A percentile compares a stretch with the other conserved stretches of the same genome.
phyloP scores from a whole-genome alignment of 176 grass and related monocot genomes.

The Tillandsia leiboldiana region DNA sequence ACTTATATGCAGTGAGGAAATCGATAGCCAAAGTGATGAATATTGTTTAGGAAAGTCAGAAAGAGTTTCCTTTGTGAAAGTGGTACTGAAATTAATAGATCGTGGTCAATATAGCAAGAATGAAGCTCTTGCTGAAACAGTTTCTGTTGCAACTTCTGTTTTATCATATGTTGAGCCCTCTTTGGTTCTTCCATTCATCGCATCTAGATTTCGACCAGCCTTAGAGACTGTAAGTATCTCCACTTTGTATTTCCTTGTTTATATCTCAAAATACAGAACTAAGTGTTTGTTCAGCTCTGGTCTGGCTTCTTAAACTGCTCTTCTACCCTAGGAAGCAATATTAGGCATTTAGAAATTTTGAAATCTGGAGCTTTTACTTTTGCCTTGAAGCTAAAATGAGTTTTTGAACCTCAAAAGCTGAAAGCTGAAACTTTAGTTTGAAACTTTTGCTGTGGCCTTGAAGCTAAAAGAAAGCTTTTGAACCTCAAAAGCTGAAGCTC shows the following conservation, averaged over 20 bases:
- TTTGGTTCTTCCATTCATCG: slow-evolving; percentile 77
- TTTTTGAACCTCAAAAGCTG: too few species aligned
- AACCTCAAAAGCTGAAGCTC: too few species aligned
- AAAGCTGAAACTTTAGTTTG: too few species aligned
- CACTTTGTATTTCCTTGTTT: slow-evolving; percentile 13
- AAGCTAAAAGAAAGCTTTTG: too few species aligned
- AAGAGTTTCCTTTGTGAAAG: slow-evolving; percentile 61
- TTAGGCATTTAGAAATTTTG: too few species aligned
- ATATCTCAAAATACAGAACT: slow-evolving; percentile 4
- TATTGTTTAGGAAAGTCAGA: slow-evolving; percentile 60
- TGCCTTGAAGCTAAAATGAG: too few species aligned
- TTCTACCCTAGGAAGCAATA: too few species aligned
- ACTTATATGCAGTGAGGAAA: slow-evolving; percentile 13
- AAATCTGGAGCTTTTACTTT: too few species aligned
- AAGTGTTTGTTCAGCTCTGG: too few species aligned
- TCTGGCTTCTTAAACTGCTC: too few species aligned
- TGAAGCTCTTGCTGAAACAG: slow-evolving; percentile 79
- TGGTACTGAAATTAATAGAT: slow-evolving; percentile 80
- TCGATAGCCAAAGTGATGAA: slow-evolving; percentile 21
- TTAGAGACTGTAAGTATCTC: slow-evolving; percentile 84
- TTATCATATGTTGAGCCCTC: slow-evolving; percentile 84
- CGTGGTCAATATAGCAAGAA: slow-evolving; percentile 98
- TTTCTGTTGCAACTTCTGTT: slow-evolving; percentile 83
- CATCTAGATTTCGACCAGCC: slow-evolving; percentile 68
- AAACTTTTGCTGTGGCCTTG: too few species aligned